phyloP scores from a whole-genome alignment of 345 rosid genomes.

The Erysimum cheiranthoides region DNA sequence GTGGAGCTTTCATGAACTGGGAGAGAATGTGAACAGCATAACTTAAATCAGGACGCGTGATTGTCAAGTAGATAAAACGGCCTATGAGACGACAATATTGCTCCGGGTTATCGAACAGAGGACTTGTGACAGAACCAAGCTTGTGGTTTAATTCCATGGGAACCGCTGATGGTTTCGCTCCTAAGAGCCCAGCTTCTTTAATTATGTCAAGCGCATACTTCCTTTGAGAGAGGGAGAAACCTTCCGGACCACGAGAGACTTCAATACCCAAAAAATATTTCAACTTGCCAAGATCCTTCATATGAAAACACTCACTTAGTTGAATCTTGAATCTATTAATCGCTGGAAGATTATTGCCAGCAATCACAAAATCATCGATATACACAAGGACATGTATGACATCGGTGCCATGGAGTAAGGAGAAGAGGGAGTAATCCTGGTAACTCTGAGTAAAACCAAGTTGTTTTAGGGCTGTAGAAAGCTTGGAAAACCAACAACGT shows the following conservation, averaged over 20 bases:
- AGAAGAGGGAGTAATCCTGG: too few species aligned
- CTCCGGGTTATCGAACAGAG: accelerated
- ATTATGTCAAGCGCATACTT: background rate
- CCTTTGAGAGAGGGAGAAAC: background rate
- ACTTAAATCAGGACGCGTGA: background rate
- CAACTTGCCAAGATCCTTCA: background rate
- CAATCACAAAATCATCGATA: background rate
- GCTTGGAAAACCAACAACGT: too few species aligned
- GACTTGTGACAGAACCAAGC: accelerated
- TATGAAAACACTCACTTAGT: background rate
- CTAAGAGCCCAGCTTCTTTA: background rate
- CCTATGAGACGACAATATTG: background rate
- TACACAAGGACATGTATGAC: background rate
- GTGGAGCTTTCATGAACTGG: background rate
- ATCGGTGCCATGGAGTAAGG: background rate
- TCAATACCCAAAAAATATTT: background rate
- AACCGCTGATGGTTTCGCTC: accelerated
- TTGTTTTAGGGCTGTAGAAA: too few species aligned
- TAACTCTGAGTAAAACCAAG: too few species aligned
- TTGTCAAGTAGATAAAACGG: background rate
- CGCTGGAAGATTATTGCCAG: background rate
- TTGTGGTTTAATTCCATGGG: background rate
- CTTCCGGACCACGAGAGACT: background rate
- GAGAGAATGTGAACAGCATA: background rate
- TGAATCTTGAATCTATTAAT: background rate